Evolutionary conservation across 2,329 filamentous ascomycete genomes (phyloP).

Genomic region (Beauveria bassiana): DNA sequence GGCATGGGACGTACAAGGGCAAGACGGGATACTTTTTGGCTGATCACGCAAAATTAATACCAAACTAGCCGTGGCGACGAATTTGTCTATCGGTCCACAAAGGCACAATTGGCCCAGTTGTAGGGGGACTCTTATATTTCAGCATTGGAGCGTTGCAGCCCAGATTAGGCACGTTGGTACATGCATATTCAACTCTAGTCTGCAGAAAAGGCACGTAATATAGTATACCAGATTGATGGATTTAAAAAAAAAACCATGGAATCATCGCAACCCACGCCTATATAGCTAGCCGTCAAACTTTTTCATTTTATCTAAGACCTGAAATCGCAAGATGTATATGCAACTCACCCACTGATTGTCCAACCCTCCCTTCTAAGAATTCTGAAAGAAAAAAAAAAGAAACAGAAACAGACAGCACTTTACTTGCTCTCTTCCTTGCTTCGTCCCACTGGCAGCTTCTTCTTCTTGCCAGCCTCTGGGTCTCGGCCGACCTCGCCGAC

Average conservation of each 20-base stretch:
- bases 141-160: neutral
- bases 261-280: conserved; percentile 3
- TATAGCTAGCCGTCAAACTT: neutral
- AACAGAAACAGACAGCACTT: neutral
- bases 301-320: conserved; percentile 6
- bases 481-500: conserved; percentile 58
- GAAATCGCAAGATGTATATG: neutral
- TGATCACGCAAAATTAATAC: neutral
- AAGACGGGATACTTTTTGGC: neutral
- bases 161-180: neutral
- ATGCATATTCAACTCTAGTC: neutral
- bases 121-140: neutral
- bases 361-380: neutral
- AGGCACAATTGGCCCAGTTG: neutral
- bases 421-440: conserved; percentile 52
- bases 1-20: conserved; percentile 7
- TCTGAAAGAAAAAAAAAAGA: neutral
- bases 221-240: neutral
- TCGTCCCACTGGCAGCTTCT: conserved; percentile 79
- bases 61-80: neutral
- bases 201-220: neutral
- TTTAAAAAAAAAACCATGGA: conserved; percentile 2
- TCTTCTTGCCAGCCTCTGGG: conserved; percentile 42
- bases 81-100: too few relatives aligned
- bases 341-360: neutral